phyloP scores from a whole-genome alignment of 176 grass and related monocot species.

The Elaeis guineensis region DNA sequence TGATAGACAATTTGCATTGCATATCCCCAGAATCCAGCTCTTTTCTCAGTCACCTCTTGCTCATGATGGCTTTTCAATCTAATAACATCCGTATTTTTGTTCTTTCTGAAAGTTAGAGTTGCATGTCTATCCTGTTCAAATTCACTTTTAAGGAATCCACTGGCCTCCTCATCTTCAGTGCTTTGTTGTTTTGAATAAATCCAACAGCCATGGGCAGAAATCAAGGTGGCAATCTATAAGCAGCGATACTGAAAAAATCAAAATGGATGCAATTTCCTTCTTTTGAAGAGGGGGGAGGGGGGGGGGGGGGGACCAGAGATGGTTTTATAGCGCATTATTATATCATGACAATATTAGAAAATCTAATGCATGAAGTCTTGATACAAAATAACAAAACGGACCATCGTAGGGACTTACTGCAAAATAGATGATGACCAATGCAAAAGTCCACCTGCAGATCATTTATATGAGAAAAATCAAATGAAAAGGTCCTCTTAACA shows the following conservation, averaged over 20 bases:
- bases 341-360: too few relatives aligned
- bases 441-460: slow-evolving; percentile 67
- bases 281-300: neutral
- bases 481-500: slow-evolving; percentile 4
- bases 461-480: slow-evolving; percentile 14
- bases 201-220: slow-evolving; percentile 72
- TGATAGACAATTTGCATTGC: slow-evolving; percentile 67
- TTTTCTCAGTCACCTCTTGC: slow-evolving; percentile 42
- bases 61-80: slow-evolving; percentile 33
- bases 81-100: slow-evolving; percentile 15
- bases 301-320: too few relatives aligned
- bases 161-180: slow-evolving; percentile 37
- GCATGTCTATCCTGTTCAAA: slow-evolving; percentile 30
- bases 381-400: too few relatives aligned
- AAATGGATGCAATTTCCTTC: neutral
- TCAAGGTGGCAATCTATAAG: slow-evolving; percentile 41
- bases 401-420: slow-evolving; percentile 27
- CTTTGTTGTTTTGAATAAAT: slow-evolving; percentile 35
- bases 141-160: slow-evolving; percentile 32
- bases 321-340: too few relatives aligned
- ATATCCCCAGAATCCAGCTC: slow-evolving; percentile 48
- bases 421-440: slow-evolving; percentile 63
- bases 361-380: too few relatives aligned
- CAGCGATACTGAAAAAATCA: neutral
- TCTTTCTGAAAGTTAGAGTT: slow-evolving; percentile 21